phyloP scores from a whole-genome alignment of 331 rosid genomes.

The Malus hybrid region DNA sequence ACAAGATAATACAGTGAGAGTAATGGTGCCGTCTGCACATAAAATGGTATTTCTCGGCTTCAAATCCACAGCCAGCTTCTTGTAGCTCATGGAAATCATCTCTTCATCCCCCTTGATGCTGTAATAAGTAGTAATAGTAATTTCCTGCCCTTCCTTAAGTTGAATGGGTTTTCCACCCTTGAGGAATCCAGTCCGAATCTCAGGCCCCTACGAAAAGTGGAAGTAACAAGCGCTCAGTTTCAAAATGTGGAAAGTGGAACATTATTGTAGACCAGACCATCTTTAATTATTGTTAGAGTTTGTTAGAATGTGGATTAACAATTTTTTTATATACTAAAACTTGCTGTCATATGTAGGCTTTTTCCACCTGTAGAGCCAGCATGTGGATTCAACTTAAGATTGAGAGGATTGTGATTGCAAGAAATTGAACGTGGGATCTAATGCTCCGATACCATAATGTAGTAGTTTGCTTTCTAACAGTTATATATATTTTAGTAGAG shows the following conservation, averaged over 20 bases:
- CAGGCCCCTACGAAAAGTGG: conserved; percentile 68
- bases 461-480: not conserved
- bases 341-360: not conserved
- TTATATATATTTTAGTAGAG: not conserved
- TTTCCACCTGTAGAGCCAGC: not conserved
- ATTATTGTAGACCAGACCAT: not conserved
- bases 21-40: conserved; percentile 90
- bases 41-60: conserved; percentile 75
- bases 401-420: not conserved
- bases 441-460: not conserved
- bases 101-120: conserved; percentile 63
- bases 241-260: not conserved
- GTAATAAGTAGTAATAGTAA: conserved; percentile 76
- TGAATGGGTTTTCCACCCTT: conserved; percentile 82
- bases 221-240: not conserved
- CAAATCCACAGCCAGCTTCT: conserved; percentile 79
- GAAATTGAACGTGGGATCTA: not conserved
- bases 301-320: not conserved
- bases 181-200: conserved; percentile 92
- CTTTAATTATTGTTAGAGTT: not conserved
- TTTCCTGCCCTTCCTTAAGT: conserved; percentile 92
- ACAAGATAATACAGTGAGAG: conserved; percentile 75
- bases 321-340: not conserved
- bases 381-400: not conserved
- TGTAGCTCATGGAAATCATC: conserved; percentile 90